These are phyloP conservation scores for Cadophora sp. DNA, from an alignment of 2,329 filamentous ascomycete species.

Conservation along the genomic window DNA sequence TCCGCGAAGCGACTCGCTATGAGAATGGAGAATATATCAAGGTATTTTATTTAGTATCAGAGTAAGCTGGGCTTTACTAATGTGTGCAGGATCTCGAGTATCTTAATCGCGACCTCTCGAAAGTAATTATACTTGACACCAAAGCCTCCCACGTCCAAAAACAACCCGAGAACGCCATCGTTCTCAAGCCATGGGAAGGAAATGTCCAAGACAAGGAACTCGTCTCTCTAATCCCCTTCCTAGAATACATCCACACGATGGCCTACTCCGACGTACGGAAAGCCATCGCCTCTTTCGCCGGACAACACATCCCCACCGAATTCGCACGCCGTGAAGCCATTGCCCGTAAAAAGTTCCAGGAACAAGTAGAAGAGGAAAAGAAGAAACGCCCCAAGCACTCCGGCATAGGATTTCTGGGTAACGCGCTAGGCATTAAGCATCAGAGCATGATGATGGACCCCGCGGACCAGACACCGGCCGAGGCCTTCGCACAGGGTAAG, in stretches of 20 bases:
- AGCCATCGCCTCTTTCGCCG: conserved; percentile 86
- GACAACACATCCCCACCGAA: conserved; percentile 86
- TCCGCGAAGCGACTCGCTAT: conserved; percentile 95
- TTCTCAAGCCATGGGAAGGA: conserved; percentile 90
- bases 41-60: conserved; percentile 55
- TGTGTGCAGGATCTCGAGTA: conserved; percentile 84
- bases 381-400: conserved; percentile 65
- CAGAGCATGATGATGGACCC: conserved; percentile 70
- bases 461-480: conserved; percentile 68
- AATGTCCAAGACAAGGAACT: conserved; percentile 84
- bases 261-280: conserved; percentile 86
- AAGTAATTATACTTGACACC: conserved; percentile 94
- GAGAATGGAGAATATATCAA: conserved; percentile 97
- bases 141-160: conserved; percentile 80
- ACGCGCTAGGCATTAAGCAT: conserved; percentile 79
- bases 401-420: conserved; percentile 72
- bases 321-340: conserved; percentile 88
- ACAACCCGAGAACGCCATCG: conserved; percentile 96
- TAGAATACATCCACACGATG: conserved; percentile 97
- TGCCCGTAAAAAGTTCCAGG: conserved; percentile 84
- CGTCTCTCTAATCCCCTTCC: conserved; percentile 89
- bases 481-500: conserved; percentile 89
- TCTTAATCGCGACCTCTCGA: conserved; percentile 93
- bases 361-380: conserved; percentile 73
- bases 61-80: conserved; percentile 34